Conservation (phyloP, 2,329 filamentous ascomycete genomes). For the Chalaropsis ovoidea region DNA sequence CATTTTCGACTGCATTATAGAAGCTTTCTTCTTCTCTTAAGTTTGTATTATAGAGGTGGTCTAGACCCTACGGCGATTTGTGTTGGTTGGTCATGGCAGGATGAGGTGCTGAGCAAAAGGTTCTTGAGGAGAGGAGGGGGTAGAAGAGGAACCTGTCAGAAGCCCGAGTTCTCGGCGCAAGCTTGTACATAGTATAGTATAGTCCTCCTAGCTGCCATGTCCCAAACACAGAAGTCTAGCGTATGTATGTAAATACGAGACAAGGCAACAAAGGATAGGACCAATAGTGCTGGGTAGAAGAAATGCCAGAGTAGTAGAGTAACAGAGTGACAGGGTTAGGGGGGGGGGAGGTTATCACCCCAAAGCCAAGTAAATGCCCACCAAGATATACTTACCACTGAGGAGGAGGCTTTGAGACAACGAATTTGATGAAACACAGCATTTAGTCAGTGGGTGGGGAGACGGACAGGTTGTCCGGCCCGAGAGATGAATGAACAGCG, state of each 20-base stretch:
- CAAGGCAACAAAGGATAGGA: neutral
- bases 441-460: neutral
- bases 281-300: neutral
- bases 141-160: neutral
- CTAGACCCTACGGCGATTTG: neutral
- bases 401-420: conserved; percentile 9
- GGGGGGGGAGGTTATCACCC: too few relatives aligned
- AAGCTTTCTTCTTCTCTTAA: neutral
- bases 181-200: neutral
- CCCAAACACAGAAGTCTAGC: neutral
- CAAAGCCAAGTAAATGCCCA: neutral
- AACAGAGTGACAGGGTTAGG: neutral
- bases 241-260: neutral
- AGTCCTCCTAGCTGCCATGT: neutral
- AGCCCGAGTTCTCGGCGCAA: neutral
- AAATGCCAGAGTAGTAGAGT: neutral
- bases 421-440: conserved; percentile 6
- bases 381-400: conserved; percentile 10
- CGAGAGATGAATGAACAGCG: neutral
- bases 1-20: neutral
- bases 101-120: neutral
- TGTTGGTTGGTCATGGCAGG: neutral
- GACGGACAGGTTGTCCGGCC: neutral
- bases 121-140: neutral
- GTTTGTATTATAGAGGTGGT: neutral